Percentiles rank a stretch among this genome's conserved stretches.
Evolutionary conservation across 179 eudicot genomes (phyloP).

Genomic region (Carnegiea gigantea): DNA sequence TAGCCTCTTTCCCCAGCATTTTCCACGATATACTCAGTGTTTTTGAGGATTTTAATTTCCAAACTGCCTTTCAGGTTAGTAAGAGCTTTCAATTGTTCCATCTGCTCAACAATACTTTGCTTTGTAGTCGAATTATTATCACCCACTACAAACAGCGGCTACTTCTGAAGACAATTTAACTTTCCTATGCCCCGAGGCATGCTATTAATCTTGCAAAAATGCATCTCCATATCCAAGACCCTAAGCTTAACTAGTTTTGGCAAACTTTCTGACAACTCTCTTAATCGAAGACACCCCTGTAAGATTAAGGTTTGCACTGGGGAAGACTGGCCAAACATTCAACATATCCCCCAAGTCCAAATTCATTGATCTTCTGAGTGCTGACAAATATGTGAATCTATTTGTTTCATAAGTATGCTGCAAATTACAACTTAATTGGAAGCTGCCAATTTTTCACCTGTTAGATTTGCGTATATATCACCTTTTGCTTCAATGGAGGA

Average conservation of each 20-base stretch:
- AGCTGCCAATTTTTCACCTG: no score
- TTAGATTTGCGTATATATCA: no score
- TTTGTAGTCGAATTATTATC: not conserved
- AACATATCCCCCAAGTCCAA: not conserved
- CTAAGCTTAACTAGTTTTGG: constrained; percentile 31
- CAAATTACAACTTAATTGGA: no score
- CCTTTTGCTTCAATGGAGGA: no score
- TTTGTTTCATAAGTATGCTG: no score
- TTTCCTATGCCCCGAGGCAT: constrained; percentile 35
- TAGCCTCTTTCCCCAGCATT: constrained; percentile 13
- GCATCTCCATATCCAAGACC: constrained; percentile 24
- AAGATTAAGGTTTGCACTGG: constrained; percentile 13
- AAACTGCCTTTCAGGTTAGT: constrained; percentile 17
- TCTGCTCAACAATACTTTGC: not conserved
- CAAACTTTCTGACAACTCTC: constrained; percentile 29
- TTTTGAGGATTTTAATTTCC: not conserved
- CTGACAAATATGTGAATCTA: no score
- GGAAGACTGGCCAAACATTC: constrained; percentile 11
- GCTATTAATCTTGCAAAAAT: not conserved
- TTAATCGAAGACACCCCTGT: not conserved
- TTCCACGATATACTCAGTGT: not conserved
- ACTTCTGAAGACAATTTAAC: constrained; percentile 29
- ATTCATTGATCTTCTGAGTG: no score
- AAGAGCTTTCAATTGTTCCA: constrained; percentile 27
- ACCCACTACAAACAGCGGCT: constrained; percentile 31